Conservation (phyloP, 139 green algal species). For the Chlorella sp. region DNA sequence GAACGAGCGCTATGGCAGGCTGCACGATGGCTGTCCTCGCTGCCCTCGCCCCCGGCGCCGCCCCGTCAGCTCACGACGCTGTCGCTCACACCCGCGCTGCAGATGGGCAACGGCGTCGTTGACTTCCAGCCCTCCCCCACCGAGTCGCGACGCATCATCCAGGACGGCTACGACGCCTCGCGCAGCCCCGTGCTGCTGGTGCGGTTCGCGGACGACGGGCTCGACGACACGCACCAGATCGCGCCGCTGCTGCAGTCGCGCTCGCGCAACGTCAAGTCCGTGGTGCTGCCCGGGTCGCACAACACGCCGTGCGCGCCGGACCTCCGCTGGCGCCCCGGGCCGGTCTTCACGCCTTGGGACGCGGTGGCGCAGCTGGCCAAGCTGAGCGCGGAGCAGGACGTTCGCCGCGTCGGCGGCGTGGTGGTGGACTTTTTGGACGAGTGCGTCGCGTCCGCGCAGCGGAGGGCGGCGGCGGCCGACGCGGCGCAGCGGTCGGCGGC, state of each 20-base stretch:
- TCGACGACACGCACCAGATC: conserved; percentile 51
- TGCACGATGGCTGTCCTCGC: too few species aligned
- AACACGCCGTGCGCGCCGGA: conserved; percentile 42
- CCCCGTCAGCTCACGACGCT: too few species aligned
- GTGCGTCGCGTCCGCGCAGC: too few species aligned
- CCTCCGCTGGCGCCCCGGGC: conserved; percentile 10
- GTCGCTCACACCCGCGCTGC: too few species aligned
- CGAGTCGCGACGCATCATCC: conserved; percentile 38
- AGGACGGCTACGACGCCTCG: conserved; percentile 20
- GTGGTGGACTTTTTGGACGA: conserved; percentile 24
- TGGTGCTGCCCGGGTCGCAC: conserved; percentile 41
- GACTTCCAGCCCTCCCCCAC: conserved; percentile 48
- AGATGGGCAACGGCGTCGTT: conserved; percentile 40
- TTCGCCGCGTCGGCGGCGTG: conserved; percentile 11
- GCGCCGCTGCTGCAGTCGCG: not conserved
- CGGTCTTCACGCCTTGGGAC: conserved; percentile 16
- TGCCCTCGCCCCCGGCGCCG: too few species aligned
- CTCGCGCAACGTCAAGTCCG: not conserved
- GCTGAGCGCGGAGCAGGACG: conserved; percentile 12
- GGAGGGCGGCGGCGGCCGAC: too few species aligned
- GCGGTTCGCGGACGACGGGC: conserved; percentile 45
- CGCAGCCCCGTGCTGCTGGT: conserved; percentile 33
- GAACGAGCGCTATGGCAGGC: too few species aligned
- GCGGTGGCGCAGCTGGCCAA: conserved; percentile 10
- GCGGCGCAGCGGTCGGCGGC: too few species aligned